These are phyloP conservation scores for Tritrichomonas musculus DNA, from an alignment of 208 protist genomes.

Conservation along the genomic window DNA sequence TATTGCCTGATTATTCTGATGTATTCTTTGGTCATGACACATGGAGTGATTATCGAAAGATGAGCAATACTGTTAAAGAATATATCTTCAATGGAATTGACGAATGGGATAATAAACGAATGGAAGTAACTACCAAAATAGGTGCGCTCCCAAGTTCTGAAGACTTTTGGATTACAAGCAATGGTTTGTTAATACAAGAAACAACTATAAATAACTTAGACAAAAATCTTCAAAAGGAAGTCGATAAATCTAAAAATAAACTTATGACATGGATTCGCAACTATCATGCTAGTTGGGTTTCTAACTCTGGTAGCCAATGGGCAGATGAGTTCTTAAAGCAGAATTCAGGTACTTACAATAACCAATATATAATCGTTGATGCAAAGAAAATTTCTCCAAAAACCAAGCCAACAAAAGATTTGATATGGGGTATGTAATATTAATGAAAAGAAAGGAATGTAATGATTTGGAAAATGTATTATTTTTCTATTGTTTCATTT, in stretches of 20 bases:
- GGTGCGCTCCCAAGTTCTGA: slow-evolving; percentile 64
- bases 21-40: not conserved
- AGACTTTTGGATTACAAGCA: slow-evolving; percentile 71
- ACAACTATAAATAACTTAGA: slow-evolving; percentile 59
- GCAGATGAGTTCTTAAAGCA: not conserved
- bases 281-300: not conserved
- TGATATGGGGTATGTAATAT: too few relatives aligned
- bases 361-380: slow-evolving; percentile 29
- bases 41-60: not conserved
- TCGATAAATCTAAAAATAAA: not conserved
- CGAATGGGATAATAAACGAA: not conserved
- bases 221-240: slow-evolving; percentile 44
- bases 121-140: not conserved
- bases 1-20: not conserved
- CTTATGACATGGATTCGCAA: slow-evolving; percentile 7
- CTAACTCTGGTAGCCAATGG: not conserved
- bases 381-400: not conserved
- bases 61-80: not conserved
- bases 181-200: slow-evolving; percentile 62
- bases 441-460: too few relatives aligned
- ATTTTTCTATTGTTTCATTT: too few relatives aligned
- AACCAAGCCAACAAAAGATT: not conserved
- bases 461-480: too few relatives aligned
- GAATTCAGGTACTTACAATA: slow-evolving; percentile 32
- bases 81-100: not conserved